Percentiles rank a stretch among this genome's conserved stretches.
phyloP scores from a whole-genome alignment of 2,329 filamentous ascomycete genomes.

The Geosmithia flava region DNA sequence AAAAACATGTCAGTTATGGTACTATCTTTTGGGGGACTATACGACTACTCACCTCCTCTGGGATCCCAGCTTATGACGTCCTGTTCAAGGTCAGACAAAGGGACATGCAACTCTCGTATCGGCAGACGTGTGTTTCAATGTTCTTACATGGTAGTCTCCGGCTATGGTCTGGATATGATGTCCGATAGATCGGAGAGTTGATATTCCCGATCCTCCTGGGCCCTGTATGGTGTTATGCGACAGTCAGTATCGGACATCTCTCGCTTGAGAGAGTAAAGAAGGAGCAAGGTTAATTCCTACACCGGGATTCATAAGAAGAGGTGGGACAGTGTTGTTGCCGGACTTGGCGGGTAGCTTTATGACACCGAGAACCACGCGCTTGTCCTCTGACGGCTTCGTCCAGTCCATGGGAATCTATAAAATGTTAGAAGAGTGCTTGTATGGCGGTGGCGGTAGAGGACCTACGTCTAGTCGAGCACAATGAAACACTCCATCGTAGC shows the following conservation, averaged over 20 bases:
- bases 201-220: slow-evolving; percentile 34
- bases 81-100: slow-evolving; percentile 7
- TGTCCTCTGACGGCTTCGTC: slow-evolving; percentile 12
- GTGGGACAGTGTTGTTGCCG: slow-evolving; percentile 10
- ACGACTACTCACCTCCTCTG: slow-evolving; percentile 25
- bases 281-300: slow-evolving; percentile 6
- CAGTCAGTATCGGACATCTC: slow-evolving; percentile 1
- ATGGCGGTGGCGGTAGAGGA: no score
- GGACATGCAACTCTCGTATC: no score
- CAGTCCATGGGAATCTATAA: slow-evolving; percentile 21
- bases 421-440: no score
- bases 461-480: slow-evolving; percentile 20
- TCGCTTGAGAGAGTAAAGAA: not conserved
- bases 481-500: slow-evolving; percentile 15
- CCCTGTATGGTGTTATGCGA: slow-evolving; percentile 16
- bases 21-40: no score
- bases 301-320: slow-evolving; percentile 21
- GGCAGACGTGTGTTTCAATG: not conserved
- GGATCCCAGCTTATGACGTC: slow-evolving; percentile 40
- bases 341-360: slow-evolving; percentile 18
- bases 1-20: no score
- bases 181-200: slow-evolving; percentile 17
- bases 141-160: slow-evolving; percentile 29
- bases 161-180: slow-evolving; percentile 27
- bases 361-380: slow-evolving; percentile 18